Evolutionary conservation across 345 rosid genomes (phyloP).

Genomic region (Brassica carinata): DNA sequence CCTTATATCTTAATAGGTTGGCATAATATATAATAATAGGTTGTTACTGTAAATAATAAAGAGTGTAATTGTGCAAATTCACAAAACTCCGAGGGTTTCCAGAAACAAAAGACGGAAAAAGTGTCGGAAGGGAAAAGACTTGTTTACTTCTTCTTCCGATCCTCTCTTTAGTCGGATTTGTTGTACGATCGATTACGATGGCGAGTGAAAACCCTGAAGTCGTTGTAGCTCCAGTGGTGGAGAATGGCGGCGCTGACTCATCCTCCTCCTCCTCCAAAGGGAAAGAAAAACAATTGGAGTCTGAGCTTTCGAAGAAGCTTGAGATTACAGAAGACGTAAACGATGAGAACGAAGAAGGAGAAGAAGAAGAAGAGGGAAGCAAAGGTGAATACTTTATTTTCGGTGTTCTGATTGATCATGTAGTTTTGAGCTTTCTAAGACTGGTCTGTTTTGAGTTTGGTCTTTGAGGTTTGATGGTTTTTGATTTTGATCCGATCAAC

Average conservation of each 20-base stretch:
- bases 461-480: not conserved
- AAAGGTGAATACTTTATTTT: slow-evolving; percentile 47
- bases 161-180: too few species aligned
- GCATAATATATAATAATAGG: not conserved
- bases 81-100: slow-evolving; percentile 14
- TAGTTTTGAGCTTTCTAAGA: not conserved
- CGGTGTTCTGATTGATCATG: slow-evolving; percentile 1
- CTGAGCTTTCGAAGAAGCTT: slow-evolving; percentile 39
- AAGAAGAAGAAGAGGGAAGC: slow-evolving; percentile 54
- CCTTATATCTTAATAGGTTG: too few species aligned
- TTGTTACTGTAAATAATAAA: not conserved
- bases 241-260: slow-evolving; percentile 39
- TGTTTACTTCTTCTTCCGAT: not conserved
- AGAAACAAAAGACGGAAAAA: slow-evolving; percentile 12
- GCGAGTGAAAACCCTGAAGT: slow-evolving; percentile 43
- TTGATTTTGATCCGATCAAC: not conserved
- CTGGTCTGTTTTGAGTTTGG: too few species aligned
- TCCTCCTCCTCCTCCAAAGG: slow-evolving; percentile 33
- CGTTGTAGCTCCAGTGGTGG: slow-evolving; percentile 41
- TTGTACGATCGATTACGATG: slow-evolving; percentile 38
- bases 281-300: slow-evolving; percentile 22
- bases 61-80: not conserved
- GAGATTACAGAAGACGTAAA: slow-evolving; percentile 45
- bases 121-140: not conserved
- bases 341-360: slow-evolving; percentile 51